phyloP scores from a whole-genome alignment of 805 yeast genomes.

The Yamadazyma scolyti region DNA sequence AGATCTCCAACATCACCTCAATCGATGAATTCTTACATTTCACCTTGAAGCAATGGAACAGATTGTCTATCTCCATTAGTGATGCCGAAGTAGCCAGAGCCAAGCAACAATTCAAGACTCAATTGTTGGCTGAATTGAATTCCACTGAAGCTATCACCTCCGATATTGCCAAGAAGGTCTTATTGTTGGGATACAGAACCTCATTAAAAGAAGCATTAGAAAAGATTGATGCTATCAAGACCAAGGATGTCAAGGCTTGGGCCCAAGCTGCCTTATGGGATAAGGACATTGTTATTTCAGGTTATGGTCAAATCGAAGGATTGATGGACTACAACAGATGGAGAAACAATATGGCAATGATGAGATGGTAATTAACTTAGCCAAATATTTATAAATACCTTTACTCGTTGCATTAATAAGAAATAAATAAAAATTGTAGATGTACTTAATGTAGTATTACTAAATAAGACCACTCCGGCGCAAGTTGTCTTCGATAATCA shows the following conservation, averaged over 20 bases:
- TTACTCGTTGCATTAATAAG: conserved; percentile 1
- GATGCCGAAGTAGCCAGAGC: conserved; percentile 78
- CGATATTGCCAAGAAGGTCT: conserved; percentile 56
- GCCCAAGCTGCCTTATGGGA: conserved; percentile 77
- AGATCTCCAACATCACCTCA: conserved; percentile 52
- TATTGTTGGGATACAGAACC: conserved; percentile 59
- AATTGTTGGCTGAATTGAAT: conserved; percentile 48
- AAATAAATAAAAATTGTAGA: too few relatives aligned
- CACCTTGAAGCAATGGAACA: conserved; percentile 83
- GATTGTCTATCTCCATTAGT: conserved; percentile 70
- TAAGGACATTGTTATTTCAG: conserved; percentile 77
- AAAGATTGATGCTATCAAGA: conserved; percentile 60
- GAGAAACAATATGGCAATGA: conserved; percentile 86
- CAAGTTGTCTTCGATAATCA: conserved; percentile 79
- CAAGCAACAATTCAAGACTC: conserved; percentile 66
- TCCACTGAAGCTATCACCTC: conserved; percentile 50
- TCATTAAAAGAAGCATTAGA: conserved; percentile 57
- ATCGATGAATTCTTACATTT: conserved; percentile 80
- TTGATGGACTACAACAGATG: conserved; percentile 80
- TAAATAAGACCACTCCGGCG: conserved; percentile 72
- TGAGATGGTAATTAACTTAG: conserved; percentile 57
- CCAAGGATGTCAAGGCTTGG: conserved; percentile 64
- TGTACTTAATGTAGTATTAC: not conserved
- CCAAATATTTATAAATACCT: too few relatives aligned
- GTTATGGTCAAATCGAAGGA: conserved; percentile 83